A percentile compares a stretch with the other conserved stretches of the same genome.
Evolutionary conservation across 2,329 filamentous ascomycete species (phyloP).

Genomic region (Plectosphaerella plurivora): DNA sequence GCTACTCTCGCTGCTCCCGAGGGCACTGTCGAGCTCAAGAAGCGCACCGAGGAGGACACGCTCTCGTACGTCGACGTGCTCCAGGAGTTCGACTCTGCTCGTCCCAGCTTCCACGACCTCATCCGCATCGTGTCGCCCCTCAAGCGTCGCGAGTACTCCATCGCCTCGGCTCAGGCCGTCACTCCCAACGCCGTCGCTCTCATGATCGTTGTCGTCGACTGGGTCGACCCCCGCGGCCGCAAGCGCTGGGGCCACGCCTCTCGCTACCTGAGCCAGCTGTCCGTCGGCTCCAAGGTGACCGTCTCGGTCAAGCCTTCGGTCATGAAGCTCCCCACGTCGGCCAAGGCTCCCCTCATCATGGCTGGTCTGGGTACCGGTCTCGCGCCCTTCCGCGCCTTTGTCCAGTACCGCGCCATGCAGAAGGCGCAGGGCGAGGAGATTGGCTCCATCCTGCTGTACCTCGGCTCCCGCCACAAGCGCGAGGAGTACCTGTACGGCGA

Average conservation of each 20-base stretch:
- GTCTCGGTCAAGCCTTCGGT: constrained; percentile 96
- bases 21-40: constrained; percentile 87
- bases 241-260: constrained; percentile 92
- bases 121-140: constrained; percentile 82
- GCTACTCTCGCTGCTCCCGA: constrained; percentile 71
- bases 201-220: constrained; percentile 96
- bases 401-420: constrained; percentile 96
- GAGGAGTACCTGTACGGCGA: constrained; percentile 99
- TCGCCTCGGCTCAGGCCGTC: constrained; percentile 93
- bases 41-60: constrained; percentile 83
- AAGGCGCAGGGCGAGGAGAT: constrained; percentile 97
- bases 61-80: constrained; percentile 88
- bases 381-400: constrained; percentile 97
- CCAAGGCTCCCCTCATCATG: constrained; percentile 96
- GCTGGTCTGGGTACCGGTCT: constrained; percentile 96
- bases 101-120: constrained; percentile 83
- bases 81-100: constrained; percentile 84
- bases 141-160: constrained; percentile 98
- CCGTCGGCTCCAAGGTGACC: constrained; percentile 73
- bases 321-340: constrained; percentile 91
- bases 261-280: constrained; percentile 76
- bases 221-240: constrained; percentile 84
- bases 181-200: constrained; percentile 85
- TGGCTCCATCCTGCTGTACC: constrained; percentile 88
- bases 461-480: constrained; percentile 93